Evolutionary conservation across 139 green algal genomes (phyloP).

Genomic region (Chlorella ohadii): DNA sequence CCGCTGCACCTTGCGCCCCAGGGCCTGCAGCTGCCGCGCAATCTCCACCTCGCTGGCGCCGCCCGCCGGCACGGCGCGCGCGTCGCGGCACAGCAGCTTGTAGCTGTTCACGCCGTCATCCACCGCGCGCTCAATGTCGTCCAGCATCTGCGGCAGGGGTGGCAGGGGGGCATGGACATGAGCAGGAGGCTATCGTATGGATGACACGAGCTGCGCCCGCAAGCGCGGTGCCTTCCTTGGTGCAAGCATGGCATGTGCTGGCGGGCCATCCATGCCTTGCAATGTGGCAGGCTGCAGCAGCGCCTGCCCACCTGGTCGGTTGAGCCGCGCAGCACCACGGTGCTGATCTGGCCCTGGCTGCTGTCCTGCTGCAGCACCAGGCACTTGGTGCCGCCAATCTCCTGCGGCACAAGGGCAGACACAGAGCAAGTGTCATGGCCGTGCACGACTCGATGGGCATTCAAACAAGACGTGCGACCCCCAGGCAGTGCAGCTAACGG

Average conservation of each 20-base stretch:
- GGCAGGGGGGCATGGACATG: too few species aligned
- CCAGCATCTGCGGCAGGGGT: conserved; percentile 61
- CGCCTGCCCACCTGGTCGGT: conserved; percentile 78
- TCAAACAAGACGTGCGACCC: too few species aligned
- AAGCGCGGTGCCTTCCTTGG: too few species aligned
- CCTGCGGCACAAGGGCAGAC: conserved; percentile 34
- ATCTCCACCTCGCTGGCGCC: conserved; percentile 94
- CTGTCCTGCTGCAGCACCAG: conserved; percentile 73
- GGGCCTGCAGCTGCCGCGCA: conserved; percentile 62
- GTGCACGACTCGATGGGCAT: too few species aligned
- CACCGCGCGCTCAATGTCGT: conserved; percentile 96
- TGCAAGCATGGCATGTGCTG: too few species aligned
- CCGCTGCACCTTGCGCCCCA: conserved; percentile 38
- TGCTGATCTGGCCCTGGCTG: conserved; percentile 70
- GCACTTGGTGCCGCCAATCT: conserved; percentile 92
- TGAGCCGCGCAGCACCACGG: conserved; percentile 91
- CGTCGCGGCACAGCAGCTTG: conserved; percentile 90
- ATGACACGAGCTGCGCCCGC: too few species aligned
- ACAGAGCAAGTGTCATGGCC: too few species aligned
- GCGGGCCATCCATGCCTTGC: too few species aligned
- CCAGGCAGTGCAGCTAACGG: too few species aligned
- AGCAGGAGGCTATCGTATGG: too few species aligned
- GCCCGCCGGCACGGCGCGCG: conserved; percentile 81
- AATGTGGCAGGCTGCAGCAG: too few species aligned
- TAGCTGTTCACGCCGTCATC: conserved; percentile 97